Base-by-base conservation (phyloP, 2,329 filamentous ascomycete genomes). In the Fusarium sp. region DNA sequence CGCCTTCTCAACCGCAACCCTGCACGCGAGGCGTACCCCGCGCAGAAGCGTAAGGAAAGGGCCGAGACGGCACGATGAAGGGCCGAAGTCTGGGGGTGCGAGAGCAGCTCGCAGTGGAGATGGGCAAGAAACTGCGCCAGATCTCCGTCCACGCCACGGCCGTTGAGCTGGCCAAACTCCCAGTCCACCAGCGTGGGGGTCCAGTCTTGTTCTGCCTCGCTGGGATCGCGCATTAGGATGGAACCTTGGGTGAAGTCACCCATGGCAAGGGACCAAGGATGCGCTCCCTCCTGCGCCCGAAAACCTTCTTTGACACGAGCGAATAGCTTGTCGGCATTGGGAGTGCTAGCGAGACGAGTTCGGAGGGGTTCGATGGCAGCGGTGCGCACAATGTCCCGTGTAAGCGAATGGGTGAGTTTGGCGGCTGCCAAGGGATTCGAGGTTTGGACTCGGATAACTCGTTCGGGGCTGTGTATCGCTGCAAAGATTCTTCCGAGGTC, bases 121-220 rank as follows among this genome's bases (percentile, higher is more conserved):
- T 64, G 65, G 35, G 74, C 69, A 18, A 76, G 67, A 34, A 77
- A 74, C 30, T 76, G 70, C 5, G 74, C 72, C 34, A 77, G 67
- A 48, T 78, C 72, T 32, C 75, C 71, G 50, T 73, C 74, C 58
- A 74, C 60, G 23, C 76, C 74, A 11, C 71, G 67, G 27, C 74
- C 74, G 30, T 66, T 66, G 61, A 70, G 41, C 25, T 61, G 39
- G 10, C 68, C 68, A 45, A 76, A 77, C 43, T 78, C 71, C 76
- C 67, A 77, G 67, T 77, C 76, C 14, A 77, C 57, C 20, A 73
- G 27, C 14, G 69, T 54, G 35, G 71, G 73, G 27, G 64, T 66
- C 48, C 69, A 57, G 39, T 69, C 60, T 45, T 45, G 20, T 14
- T 64, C 43, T 2, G 27, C 41, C 5, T 37, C 13, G 14, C 11